Evolutionary conservation across 495 filamentous ascomycete genomes (phyloP), one percentile per base, ranked within the genome.

Genomic region (Cercophora samala): DNA sequence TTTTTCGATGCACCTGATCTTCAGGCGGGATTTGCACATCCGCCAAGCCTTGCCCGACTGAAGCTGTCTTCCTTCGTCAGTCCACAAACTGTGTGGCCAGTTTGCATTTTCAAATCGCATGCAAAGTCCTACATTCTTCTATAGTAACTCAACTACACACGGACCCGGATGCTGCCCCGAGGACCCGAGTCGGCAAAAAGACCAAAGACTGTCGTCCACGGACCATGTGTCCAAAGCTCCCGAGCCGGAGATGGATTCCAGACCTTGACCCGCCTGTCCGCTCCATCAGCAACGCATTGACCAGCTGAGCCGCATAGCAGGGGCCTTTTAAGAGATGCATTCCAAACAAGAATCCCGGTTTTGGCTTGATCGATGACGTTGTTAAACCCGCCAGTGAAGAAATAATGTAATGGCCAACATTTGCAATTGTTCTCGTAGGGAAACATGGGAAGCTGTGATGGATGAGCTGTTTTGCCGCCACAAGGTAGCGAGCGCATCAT

Each of bases 261-360:
- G 26, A 29, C 26, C 26, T 8, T 8, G 0, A 29, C 26, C 26
- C 26, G 26, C 26, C 26, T 29, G 3, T 29, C 26, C 26, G 37
- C 8, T 46, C 37, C 37, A 46, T 46, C 8, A 46, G 37, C 9
- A 18, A 9, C 53, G 53, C 53, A 21, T 56, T 56, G 53, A 56
- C 53, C 53, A 56, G 22, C n/a, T 21, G 53, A 56, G 53, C 53
- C 53, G 53, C 53, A 56, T 19, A 56, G 22, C 53, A 56, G 53
- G 53, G 53, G 9, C 53, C 18, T 56, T 19, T 2, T 17, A 15
- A 54, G 52, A 54, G 13, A 54, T 0, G 52, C 52, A 54, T 17
- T 17, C 4, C 1, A 54, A 54, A 54, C 52, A 56, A 56, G 53
- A 56, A 56, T 21, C 53, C 53, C n/a, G n/a, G 53, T 8, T 56